Base-by-base conservation (phyloP, 768 basidiomycete species). In the Leccinum olivaceopallidum region DNA sequence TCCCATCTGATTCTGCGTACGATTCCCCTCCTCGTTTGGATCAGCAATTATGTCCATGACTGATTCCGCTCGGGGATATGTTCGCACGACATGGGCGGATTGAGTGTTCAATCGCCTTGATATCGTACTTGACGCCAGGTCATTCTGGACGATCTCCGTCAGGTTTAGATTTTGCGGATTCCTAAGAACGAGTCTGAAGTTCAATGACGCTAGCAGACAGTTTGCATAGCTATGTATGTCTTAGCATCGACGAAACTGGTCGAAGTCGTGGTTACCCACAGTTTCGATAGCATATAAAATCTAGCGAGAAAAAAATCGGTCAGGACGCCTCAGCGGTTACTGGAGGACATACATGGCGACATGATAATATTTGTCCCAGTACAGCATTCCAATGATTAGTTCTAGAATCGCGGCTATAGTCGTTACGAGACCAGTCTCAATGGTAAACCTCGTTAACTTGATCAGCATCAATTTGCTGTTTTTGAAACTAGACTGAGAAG, bases 371-470 rank as follows among this genome's bases (percentile, higher is more conserved):
- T 36, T 30, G 1, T 58, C 8, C 3, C 2, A 5, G 4, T 49
- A 44, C 18, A 55, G 20, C 5, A 52, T 32, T 16, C 65, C 62
- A 32, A 67, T 28, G 12, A 61, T 39, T 3, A 67, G 44, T 26
- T 63, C 66, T 1, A 58, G 8, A 16, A 67, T 44, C 6, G 57
- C 65, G 8, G 64, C 53, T 12, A 55, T 18, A 10, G 61, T 52
- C 24, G 65, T 66, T 20, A 66, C 55, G 16, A 63, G 54, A 10
- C 65, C 62, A 8, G 62, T 66, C 52, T 67, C 65, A 12, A 63
- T 55, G 28, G 62, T 63, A n/a, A 63, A 36, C 47, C 20, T 66
- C 1, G 61, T 63, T 16, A 66, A 26, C 50, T 55, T 63, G 18
- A 28, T n/a, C 4, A 59, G 30, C 6, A 20, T 44, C 6, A 56